A percentile compares a stretch with the other conserved stretches of the same genome.
phyloP scores from a whole-genome alignment of 164 flowering plant genomes.

The Vitis labrusca region DNA sequence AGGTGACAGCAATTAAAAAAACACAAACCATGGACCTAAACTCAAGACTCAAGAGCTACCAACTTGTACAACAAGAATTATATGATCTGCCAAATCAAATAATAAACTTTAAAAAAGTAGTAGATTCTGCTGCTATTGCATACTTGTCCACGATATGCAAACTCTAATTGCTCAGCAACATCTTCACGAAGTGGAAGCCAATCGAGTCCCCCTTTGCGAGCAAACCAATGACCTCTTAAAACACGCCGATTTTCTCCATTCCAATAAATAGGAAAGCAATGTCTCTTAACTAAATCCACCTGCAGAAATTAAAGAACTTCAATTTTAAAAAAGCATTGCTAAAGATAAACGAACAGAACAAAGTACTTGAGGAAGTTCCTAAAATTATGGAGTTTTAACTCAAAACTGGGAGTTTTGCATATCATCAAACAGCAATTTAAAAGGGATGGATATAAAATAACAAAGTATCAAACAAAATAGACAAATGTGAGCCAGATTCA shows the following conservation, averaged over 20 bases:
- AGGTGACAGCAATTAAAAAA: background rate
- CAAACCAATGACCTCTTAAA: slow-evolving; percentile 98
- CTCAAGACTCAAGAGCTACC: too few relatives aligned
- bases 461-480: too few relatives aligned
- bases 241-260: slow-evolving; percentile 93
- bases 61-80: too few relatives aligned
- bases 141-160: slow-evolving; percentile 84
- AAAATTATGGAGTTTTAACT: background rate
- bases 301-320: slow-evolving; percentile 23
- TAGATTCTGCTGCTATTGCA: background rate
- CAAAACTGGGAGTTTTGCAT: background rate
- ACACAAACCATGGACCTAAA: background rate
- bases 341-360: background rate
- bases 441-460: too few relatives aligned
- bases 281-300: slow-evolving; percentile 86
- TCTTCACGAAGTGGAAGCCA: slow-evolving; percentile 97
- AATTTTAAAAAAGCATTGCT: background rate
- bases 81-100: background rate
- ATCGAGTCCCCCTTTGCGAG: slow-evolving; percentile 86
- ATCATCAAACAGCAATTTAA: background rate
- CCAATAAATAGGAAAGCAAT: slow-evolving; percentile 97
- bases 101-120: background rate
- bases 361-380: background rate
- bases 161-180: slow-evolving; percentile 92
- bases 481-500: background rate